Conservation (phyloP, 108 stramenopile species). For the Fistulifera pelliculosa region DNA sequence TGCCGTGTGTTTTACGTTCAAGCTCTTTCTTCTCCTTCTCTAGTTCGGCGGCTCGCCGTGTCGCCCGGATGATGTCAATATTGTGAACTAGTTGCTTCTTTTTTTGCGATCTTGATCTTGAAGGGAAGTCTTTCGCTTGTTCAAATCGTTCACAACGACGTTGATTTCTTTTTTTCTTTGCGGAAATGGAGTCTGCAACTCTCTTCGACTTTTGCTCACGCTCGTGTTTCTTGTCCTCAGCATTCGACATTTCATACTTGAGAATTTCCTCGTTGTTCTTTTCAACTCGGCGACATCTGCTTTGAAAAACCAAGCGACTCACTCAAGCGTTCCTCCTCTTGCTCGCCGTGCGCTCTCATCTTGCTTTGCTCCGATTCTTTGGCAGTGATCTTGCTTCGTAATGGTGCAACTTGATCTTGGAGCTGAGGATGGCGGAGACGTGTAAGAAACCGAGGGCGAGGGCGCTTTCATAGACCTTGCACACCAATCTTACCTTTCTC, state of each 20-base stretch:
- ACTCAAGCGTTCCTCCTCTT: not conserved
- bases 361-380: conserved; percentile 34
- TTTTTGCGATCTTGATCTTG: conserved; percentile 60
- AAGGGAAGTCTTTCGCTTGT: conserved; percentile 36
- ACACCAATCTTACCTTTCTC: conserved; percentile 14
- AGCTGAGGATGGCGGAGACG: conserved; percentile 8
- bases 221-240: conserved; percentile 21
- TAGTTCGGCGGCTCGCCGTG: conserved; percentile 8
- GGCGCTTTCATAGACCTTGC: not conserved
- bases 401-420: conserved; percentile 37
- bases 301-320: not conserved
- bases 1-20: conserved; percentile 18
- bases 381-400: conserved; percentile 26
- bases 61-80: conserved; percentile 42
- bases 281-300: conserved; percentile 32
- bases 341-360: conserved; percentile 12
- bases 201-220: conserved; percentile 22
- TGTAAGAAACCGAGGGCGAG: not conserved
- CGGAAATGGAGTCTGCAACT: conserved; percentile 14
- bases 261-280: conserved; percentile 19
- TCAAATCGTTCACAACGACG: conserved; percentile 34
- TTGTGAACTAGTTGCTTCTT: conserved; percentile 59
- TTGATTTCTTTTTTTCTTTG: conserved; percentile 42
- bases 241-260: conserved; percentile 16
- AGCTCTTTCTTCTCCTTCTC: conserved; percentile 30